Conservation (phyloP, 805 yeast species). For the Pichia cabralensis region DNA sequence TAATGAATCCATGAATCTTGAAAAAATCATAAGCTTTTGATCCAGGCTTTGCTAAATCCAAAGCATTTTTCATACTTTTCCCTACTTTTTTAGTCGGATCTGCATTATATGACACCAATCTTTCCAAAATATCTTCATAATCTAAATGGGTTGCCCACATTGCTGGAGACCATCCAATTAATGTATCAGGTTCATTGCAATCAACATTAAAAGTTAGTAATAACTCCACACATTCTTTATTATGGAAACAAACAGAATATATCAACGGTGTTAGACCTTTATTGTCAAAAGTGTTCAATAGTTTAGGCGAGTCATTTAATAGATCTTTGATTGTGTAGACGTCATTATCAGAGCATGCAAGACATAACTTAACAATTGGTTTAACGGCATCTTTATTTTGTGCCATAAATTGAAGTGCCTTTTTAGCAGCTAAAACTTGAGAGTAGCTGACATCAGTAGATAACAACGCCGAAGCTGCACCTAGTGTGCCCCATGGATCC, state of each 20-base stretch:
- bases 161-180: conserved; percentile 53
- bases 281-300: conserved; percentile 23
- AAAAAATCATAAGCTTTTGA: conserved; percentile 50
- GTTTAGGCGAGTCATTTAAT: conserved; percentile 12
- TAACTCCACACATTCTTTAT: conserved; percentile 38
- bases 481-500: conserved; percentile 27
- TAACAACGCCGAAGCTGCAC: conserved; percentile 9
- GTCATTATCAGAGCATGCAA: conserved; percentile 32
- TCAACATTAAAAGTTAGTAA: conserved; percentile 34
- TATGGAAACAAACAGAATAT: conserved; percentile 47
- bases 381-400: conserved; percentile 19
- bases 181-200: conserved; percentile 40
- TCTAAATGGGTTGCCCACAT: conserved; percentile 81
- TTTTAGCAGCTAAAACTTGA: conserved; percentile 28
- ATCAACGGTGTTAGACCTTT: conserved; percentile 39
- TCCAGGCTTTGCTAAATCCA: conserved; percentile 47
- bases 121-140: conserved; percentile 42
- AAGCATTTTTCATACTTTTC: conserved; percentile 37
- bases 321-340: conserved; percentile 20
- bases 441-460: conserved; percentile 22
- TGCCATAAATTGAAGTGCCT: conserved; percentile 23
- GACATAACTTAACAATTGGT: conserved; percentile 25
- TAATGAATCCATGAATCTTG: conserved; percentile 38
- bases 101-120: conserved; percentile 54
- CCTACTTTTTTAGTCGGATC: conserved; percentile 37